A percentile compares a stretch with the other conserved stretches of the same genome.
These are phyloP conservation scores for Flaveria linearis DNA, from an alignment of 129 eudicot genomes.

Conservation along the genomic window DNA sequence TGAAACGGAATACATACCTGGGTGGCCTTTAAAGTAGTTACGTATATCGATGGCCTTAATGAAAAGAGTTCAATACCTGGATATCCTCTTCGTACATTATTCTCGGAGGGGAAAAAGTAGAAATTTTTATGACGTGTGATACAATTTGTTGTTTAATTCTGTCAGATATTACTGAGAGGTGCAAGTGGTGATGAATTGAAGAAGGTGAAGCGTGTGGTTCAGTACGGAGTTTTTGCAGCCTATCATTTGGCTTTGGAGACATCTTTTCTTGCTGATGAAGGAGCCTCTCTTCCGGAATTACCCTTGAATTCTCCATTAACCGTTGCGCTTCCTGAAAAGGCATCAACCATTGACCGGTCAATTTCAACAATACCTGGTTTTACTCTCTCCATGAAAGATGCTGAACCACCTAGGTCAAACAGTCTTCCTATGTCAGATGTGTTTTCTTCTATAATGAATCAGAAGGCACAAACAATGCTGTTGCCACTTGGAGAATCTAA, in stretches of 20 bases:
- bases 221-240: conserved; percentile 96
- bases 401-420: conserved; percentile 46
- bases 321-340: conserved; percentile 83
- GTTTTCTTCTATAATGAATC: conserved; percentile 34
- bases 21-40: not conserved
- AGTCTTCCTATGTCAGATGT: conserved; percentile 53
- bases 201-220: conserved; percentile 95
- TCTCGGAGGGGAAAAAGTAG: not conserved
- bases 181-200: conserved; percentile 90
- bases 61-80: not conserved
- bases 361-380: conserved; percentile 87
- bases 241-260: conserved; percentile 96
- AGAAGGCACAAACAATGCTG: conserved; percentile 33
- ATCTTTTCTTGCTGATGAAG: conserved; percentile 99
- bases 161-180: conserved; percentile 91
- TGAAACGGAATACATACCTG: not conserved
- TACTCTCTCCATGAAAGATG: conserved; percentile 41
- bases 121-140: not conserved
- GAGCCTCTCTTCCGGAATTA: conserved; percentile 89
- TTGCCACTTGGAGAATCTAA: conserved; percentile 31
- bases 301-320: conserved; percentile 78
- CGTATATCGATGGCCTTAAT: not conserved
- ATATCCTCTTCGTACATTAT: not conserved
- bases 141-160: conserved; percentile 22
- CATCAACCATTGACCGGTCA: conserved; percentile 68